Base-by-base conservation (phyloP, 371 early-diverging fungal species). In the Rhizopus arrhizus region DNA sequence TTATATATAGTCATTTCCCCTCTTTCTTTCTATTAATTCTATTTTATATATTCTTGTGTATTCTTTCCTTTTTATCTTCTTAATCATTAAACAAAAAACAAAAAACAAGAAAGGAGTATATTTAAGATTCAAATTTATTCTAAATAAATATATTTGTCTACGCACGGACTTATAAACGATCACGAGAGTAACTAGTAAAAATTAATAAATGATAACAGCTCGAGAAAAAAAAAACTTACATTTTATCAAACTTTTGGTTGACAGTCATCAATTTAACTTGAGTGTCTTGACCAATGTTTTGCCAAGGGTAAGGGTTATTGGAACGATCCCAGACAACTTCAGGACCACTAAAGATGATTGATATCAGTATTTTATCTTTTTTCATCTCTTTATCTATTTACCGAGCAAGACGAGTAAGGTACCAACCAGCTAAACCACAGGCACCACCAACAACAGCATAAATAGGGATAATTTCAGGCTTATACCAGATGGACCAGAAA, bases 231-330 rank as follows among this genome's bases (percentile, higher is more conserved):
- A 16, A 33, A 34, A 66, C 75, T 74, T 78, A 75, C 74, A 42
- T 63, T 69, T 81, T 81, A 43, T 66, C 75, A 59, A 78, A 81
- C 72, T 81, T 74, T 64, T 78, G 78, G 74, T 81, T 81, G 68
- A 78, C 77, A 54, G 81, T 75, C 73, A 76, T 73, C 47, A 74
- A 54, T 74, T 81, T 81, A 70, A 78, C 74, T 59, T 81, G 78
- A 45, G 76, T 76, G 61, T 74, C 65, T 58, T 81, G 77, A 59
- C 74, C 75, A 71, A 81, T 72, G 81, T 81, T 67, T 73, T 73
- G 76, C 78, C 78, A 81, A 69, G 81, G 81, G 69, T 75, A 78
- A 69, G 81, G 81, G 74, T 80, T 80, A 69, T 68, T 71, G 58
- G 61, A 66, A 55, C 78, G 77, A 53, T 78, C 81, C 81, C 81